These are phyloP conservation scores for Cladophialophora immunda DNA, from an alignment of 2,329 filamentous ascomycete genomes.

Conservation along the genomic window DNA sequence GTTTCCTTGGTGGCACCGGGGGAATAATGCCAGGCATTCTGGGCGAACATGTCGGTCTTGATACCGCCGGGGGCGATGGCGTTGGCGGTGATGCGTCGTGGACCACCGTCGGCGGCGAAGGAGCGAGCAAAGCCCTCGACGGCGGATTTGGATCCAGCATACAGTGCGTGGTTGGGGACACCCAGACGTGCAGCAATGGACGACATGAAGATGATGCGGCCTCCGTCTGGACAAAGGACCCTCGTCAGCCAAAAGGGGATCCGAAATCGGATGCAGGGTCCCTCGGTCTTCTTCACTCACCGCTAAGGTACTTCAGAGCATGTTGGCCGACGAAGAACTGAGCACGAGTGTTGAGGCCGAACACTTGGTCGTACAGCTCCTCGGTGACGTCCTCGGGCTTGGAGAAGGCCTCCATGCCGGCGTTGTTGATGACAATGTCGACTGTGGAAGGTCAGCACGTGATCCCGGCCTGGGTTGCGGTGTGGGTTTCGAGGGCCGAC, in stretches of 20 bases:
- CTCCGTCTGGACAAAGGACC: constrained; percentile 48
- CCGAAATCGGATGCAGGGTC: not conserved
- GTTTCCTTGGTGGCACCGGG: constrained; percentile 60
- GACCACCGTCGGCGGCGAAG: constrained; percentile 76
- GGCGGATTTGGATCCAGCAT: constrained; percentile 76
- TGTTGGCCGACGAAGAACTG: constrained; percentile 74
- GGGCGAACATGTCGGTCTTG: constrained; percentile 80
- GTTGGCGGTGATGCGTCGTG: constrained; percentile 74
- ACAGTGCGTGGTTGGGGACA: constrained; percentile 75
- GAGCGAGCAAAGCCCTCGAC: constrained; percentile 76
- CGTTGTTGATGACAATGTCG: constrained; percentile 43
- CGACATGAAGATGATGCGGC: constrained; percentile 64
- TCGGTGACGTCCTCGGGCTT: constrained; percentile 73
- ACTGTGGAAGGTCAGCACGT: constrained; percentile 25
- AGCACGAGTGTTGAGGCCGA: constrained; percentile 69
- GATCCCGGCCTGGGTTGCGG: not conserved
- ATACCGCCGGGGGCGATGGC: constrained; percentile 76
- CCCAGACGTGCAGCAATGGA: constrained; percentile 68
- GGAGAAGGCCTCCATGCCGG: constrained; percentile 46
- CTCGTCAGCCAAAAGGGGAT: constrained; percentile 21
- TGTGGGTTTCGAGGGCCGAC: not conserved
- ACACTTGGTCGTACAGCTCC: constrained; percentile 67
- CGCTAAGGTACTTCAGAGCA: constrained; percentile 70
- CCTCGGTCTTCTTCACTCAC: constrained; percentile 23
- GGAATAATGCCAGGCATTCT: constrained; percentile 73